Evolutionary conservation across 805 yeast species (phyloP).

Genomic region (Wickerhamomyces bovis): DNA sequence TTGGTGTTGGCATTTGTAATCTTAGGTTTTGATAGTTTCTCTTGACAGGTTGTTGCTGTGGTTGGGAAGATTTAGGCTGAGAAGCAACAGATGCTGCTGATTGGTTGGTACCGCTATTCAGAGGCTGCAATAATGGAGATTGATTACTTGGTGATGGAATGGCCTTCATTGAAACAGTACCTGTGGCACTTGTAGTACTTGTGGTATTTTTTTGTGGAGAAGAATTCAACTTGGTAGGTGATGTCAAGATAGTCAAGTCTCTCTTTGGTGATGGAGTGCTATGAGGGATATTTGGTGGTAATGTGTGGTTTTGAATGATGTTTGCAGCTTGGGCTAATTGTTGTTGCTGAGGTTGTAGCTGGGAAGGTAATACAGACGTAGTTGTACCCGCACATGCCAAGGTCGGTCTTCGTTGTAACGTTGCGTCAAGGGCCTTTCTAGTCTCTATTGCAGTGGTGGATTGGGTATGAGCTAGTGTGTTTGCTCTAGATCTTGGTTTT

Average conservation of each 20-base stretch:
- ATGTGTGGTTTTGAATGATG: not conserved
- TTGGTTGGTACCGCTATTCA: constrained; percentile 23
- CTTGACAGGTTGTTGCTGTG: constrained; percentile 13
- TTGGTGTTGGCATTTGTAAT: constrained; percentile 74
- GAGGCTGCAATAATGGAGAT: constrained; percentile 28
- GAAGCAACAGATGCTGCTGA: not conserved
- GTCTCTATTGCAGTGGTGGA: constrained; percentile 17
- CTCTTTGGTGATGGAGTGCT: constrained; percentile 45
- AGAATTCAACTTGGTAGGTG: constrained; percentile 26
- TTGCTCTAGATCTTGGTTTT: constrained; percentile 25
- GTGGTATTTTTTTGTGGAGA: constrained; percentile 32
- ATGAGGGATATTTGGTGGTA: constrained; percentile 19
- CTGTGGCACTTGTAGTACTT: constrained; percentile 17
- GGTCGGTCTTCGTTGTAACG: constrained; percentile 20
- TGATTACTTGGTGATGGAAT: constrained; percentile 19
- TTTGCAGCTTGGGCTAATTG: constrained; percentile 2
- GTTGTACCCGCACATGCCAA: constrained; percentile 1
- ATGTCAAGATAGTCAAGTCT: constrained; percentile 19
- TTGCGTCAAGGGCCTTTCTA: constrained; percentile 18
- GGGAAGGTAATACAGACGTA: not conserved
- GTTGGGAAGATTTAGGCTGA: not conserved
- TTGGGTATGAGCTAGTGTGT: constrained; percentile 22
- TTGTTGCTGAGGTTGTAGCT: constrained; percentile 2
- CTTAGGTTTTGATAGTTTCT: constrained; percentile 51
- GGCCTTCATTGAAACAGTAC: constrained; percentile 32